Conservation (phyloP, 345 rosid species). For the Microthlaspi erraticum region DNA sequence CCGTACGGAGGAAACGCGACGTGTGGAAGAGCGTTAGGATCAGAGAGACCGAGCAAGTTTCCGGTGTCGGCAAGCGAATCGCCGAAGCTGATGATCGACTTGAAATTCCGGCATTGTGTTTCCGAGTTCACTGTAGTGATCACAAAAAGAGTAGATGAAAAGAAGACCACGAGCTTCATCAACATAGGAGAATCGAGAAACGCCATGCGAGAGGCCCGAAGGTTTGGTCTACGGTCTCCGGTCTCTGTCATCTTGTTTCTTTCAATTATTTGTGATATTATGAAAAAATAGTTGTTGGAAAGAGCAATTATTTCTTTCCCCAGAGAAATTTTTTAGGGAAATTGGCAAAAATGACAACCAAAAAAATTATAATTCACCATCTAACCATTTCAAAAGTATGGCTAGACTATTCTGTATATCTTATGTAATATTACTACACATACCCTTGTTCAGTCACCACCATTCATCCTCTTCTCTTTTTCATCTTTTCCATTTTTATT, state of each 20-base stretch:
- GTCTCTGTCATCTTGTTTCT: neutral
- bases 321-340: too few species aligned
- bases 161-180: slow-evolving; percentile 10
- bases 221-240: neutral
- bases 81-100: slow-evolving; percentile 61
- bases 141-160: neutral
- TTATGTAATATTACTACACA: too few species aligned
- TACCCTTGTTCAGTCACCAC: too few species aligned
- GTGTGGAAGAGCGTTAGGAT: slow-evolving; percentile 17
- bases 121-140: slow-evolving; percentile 10
- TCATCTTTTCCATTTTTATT: too few species aligned
- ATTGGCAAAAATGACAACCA: too few species aligned
- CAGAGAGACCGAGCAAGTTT: slow-evolving; percentile 41
- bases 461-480: too few species aligned
- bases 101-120: slow-evolving; percentile 14
- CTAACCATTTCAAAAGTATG: too few species aligned
- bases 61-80: slow-evolving; percentile 66
- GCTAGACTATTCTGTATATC: too few species aligned
- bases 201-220: slow-evolving; percentile 28
- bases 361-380: too few species aligned
- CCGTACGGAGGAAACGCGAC: slow-evolving; percentile 53
- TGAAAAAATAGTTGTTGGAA: too few species aligned
- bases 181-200: neutral
- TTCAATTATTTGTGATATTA: neutral
- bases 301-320: too few species aligned